These are phyloP conservation scores for Blumeria hordei DNA, from an alignment of 2,329 filamentous ascomycete genomes.

Conservation along the genomic window DNA sequence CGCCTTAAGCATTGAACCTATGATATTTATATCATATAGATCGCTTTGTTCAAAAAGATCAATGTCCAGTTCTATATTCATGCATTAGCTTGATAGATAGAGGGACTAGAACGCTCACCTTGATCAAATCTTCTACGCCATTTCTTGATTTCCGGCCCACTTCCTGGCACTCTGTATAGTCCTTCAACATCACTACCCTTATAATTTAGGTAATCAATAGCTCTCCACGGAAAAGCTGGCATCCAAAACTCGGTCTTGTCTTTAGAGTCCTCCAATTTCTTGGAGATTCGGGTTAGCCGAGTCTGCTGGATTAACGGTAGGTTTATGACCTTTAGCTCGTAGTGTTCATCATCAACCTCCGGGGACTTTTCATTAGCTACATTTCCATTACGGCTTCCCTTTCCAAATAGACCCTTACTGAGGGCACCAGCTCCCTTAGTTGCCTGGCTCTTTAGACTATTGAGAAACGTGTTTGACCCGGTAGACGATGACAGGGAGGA, in stretches of 20 bases:
- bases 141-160: constrained; percentile 71
- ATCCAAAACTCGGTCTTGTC: constrained; percentile 99
- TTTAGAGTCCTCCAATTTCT: constrained; percentile 60
- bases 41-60: constrained; percentile 72
- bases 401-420: constrained; percentile 63
- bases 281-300: constrained; percentile 73
- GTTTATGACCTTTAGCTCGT: constrained; percentile 66
- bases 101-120: constrained; percentile 23
- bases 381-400: constrained; percentile 45
- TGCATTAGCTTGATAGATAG: constrained; percentile 4
- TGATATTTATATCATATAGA: constrained; percentile 87
- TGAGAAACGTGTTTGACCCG: constrained; percentile 39
- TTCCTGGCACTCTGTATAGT: constrained; percentile 76
- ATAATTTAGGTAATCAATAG: constrained; percentile 89
- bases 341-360: constrained; percentile 55
- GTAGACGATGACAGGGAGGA: constrained; percentile 20
- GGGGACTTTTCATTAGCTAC: constrained; percentile 39
- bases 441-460: constrained; percentile 46
- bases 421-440: constrained; percentile 59
- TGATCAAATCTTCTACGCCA: constrained; percentile 85
- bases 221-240: constrained; percentile 84
- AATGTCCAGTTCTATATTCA: constrained; percentile 49
- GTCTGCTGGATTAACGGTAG: constrained; percentile 71
- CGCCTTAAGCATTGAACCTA: constrained; percentile 86
- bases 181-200: constrained; percentile 87